Base-by-base conservation (phyloP, 2,329 filamentous ascomycete species). In the Colletotrichum limetticola region DNA sequence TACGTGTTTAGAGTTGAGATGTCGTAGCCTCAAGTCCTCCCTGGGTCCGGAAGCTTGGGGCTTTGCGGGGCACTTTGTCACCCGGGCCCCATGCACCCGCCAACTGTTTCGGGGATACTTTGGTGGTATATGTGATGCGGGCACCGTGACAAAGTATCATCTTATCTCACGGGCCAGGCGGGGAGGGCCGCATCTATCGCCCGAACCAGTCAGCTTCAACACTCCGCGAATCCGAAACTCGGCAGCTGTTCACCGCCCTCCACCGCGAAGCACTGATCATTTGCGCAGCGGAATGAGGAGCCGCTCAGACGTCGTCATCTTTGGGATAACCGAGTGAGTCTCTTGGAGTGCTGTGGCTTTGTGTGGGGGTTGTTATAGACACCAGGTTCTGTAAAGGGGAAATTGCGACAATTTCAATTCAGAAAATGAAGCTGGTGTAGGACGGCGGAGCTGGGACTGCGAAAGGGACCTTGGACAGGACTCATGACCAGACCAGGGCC, bases 1-100 rank as follows among this genome's bases (percentile, higher is more conserved):
- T 73, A 70, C 63, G 68, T 57, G 60, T 67, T 71, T 71, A 71
- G 68, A 71, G 68, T 71, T 71, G 68, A 55, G 37, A 61, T 67
- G 62, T 71, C 57, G 63, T 58, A 67, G 68, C 68, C 68, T 60
- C 56, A 49, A 60, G 42, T 46, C 70, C 70, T 69, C 70, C 70
- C 70, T 72, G 30, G 52, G 52, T 56, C 60, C 26, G 66, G 70
- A 70, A 69, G 62, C 62, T 64, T 69, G 59, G 70, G 69, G 60
- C 59, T 61, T 46, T 72, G 69, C 69, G 69, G 70, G 66, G 42
- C 58, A 68, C 26, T 46, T 72, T 37, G 60, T 72, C 66, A 72
- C 60, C 28, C 4, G 66, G 60, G 42, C 42, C 60, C 71, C 71
- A 60, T 58, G 71, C 66, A 66, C 28, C 4, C 32, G 32, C 32